Evolutionary conservation across 2,329 filamentous ascomycete genomes (phyloP), one percentile per base, ranked within the genome.

Genomic region (Arthroderma sp.): DNA sequence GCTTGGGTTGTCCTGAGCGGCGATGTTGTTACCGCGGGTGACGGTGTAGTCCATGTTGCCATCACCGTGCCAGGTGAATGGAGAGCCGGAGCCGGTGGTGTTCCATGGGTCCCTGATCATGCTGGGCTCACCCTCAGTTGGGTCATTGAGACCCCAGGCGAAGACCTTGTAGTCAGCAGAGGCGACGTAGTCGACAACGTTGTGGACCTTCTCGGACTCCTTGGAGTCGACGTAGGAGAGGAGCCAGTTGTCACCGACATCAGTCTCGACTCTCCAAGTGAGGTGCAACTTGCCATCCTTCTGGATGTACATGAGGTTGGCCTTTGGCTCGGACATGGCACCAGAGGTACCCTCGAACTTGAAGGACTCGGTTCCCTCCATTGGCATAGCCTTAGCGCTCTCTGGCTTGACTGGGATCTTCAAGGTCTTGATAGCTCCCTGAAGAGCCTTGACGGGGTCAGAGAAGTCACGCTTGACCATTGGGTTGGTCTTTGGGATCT

Each of bases 211-310:
- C n/a, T 58, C 56, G 31, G 37, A 19, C n/a, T 58, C 49, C 54
- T 60, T 58, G 23, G 59, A 54, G 43, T 60, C 59, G 23, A 60
- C 56, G 35, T 58, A 60, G 4, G 59, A 60, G 44, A 57, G 54
- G 33, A 60, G 59, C 59, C 59, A 60, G 59, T 60, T 60, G 59
- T 60, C 59, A 44, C 59, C 59, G 35, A 58, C 44, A 39, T 60
- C 59, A 19, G 59, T 60, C 54, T 60, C 59, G 13, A 60, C 54
- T 55, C 47, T 60, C 59, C 59, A 60, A 19, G 59, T 60, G 44
- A 60, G 54, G 41, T 55, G 44, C 11, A 60, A 35, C 2, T 19
- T 52, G 53, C 59, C 59, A 52, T 60, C 59, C 17, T 33, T 13
- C 56, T 60, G 58, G 35, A 58, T 25, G 54, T 60, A 60, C 15